These are phyloP conservation scores for Pseudoturritis turrita DNA, from an alignment of 345 rosid genomes.

Conservation along the genomic window DNA sequence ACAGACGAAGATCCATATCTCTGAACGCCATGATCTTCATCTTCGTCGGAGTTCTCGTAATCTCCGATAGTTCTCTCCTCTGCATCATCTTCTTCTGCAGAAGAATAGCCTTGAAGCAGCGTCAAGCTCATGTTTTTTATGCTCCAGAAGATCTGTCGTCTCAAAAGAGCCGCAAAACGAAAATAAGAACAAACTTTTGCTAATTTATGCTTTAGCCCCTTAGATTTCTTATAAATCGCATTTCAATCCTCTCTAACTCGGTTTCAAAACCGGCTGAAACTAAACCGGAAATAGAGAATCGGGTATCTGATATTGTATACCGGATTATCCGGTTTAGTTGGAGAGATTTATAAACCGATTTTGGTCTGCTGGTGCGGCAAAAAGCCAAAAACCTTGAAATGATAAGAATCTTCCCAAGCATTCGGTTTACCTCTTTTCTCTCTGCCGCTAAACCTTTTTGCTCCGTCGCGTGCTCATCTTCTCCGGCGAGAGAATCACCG, in stretches of 20 bases:
- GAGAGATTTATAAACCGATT: constrained; percentile 15
- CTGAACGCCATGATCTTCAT: constrained; percentile 24
- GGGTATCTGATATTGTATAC: not conserved
- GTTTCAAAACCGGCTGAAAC: not conserved
- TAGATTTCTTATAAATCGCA: not conserved
- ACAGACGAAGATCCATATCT: constrained; percentile 43
- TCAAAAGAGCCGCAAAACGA: not conserved
- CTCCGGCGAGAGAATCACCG: constrained; percentile 27
- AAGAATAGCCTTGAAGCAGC: constrained; percentile 80
- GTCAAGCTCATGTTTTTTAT: constrained; percentile 60
- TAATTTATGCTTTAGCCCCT: constrained; percentile 16
- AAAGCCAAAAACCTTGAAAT: constrained; percentile 28
- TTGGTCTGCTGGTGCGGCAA: constrained; percentile 14
- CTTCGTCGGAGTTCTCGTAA: constrained; percentile 41
- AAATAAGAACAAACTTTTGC: not conserved
- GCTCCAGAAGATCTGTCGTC: constrained; percentile 9
- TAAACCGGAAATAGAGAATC: constrained; percentile 3
- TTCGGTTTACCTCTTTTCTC: constrained; percentile 18
- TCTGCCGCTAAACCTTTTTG: constrained; percentile 22
- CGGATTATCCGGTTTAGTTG: constrained; percentile 5
- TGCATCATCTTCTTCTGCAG: constrained; percentile 70
- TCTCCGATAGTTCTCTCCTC: constrained; percentile 29
- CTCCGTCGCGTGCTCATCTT: constrained; percentile 18
- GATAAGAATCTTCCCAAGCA: constrained; percentile 26
- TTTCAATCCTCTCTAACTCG: not conserved